A percentile compares a stretch with the other conserved stretches of the same genome.
Evolutionary conservation across 2,329 filamentous ascomycete genomes (phyloP).

Genomic region (Penicillium sp.): DNA sequence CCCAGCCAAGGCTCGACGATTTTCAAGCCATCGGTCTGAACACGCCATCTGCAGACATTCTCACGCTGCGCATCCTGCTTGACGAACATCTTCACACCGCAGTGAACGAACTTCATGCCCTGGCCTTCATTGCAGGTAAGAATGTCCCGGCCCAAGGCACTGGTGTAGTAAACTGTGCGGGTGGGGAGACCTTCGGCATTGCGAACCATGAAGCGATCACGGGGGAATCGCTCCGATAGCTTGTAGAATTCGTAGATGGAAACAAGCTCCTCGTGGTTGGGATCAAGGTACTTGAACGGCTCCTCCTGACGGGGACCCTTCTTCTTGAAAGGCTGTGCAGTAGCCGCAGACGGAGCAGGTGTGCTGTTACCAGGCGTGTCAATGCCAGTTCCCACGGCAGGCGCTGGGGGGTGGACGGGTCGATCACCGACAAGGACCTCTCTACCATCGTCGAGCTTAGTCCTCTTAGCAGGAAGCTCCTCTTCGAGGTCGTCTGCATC

Average conservation of each 20-base stretch:
- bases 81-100: conserved; percentile 97
- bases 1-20: conserved; percentile 88
- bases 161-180: conserved; percentile 96
- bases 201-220: conserved; percentile 88
- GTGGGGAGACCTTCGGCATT: conserved; percentile 80
- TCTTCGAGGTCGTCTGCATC: conserved; percentile 29
- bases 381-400: conserved; percentile 19
- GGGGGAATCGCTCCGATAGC: conserved; percentile 72
- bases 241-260: conserved; percentile 77
- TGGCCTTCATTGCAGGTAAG: conserved; percentile 78
- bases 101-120: conserved; percentile 91
- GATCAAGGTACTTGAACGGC: conserved; percentile 80
- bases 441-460: conserved; percentile 35
- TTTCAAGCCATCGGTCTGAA: conserved; percentile 86
- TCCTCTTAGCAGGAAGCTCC: conserved; percentile 37
- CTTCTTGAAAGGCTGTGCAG: conserved; percentile 25
- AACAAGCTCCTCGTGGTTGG: conserved; percentile 65
- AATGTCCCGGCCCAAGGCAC: conserved; percentile 72
- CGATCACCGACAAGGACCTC: conserved; percentile 34
- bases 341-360: conserved; percentile 14
- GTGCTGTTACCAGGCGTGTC: conserved; percentile 20
- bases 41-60: conserved; percentile 84
- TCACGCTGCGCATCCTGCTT: conserved; percentile 86
- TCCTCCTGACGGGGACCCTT: conserved; percentile 56
- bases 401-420: conserved; percentile 28